phyloP scores from a whole-genome alignment of 164 flowering plant genomes.

The Stephania japonica region DNA sequence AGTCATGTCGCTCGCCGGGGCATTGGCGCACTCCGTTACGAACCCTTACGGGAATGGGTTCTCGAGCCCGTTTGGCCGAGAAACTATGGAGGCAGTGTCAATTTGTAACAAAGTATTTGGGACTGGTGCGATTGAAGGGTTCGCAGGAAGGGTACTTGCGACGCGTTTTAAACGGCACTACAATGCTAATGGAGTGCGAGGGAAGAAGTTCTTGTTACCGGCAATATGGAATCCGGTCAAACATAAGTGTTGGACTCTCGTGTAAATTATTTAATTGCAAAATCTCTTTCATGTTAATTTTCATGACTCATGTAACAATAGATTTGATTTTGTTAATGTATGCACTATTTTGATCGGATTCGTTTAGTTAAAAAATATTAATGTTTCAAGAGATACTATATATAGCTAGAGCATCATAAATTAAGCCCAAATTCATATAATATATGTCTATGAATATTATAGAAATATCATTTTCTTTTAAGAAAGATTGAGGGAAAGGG shows the following conservation, averaged over 20 bases:
- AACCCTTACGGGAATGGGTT: constrained; percentile 35
- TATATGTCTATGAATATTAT: too few relatives aligned
- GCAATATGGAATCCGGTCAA: constrained; percentile 41
- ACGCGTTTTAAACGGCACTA: constrained; percentile 34
- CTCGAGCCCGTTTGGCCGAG: neutral
- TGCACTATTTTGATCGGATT: too few relatives aligned
- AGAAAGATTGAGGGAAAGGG: too few relatives aligned
- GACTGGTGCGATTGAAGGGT: constrained; percentile 30
- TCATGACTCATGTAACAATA: too few relatives aligned
- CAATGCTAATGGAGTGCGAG: constrained; percentile 33
- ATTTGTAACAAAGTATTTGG: constrained; percentile 33
- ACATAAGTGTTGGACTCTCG: constrained; percentile 31
- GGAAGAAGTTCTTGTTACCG: constrained; percentile 42
- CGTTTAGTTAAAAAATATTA: too few relatives aligned
- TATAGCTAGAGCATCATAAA: too few relatives aligned
- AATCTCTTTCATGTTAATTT: too few relatives aligned
- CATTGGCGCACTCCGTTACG: constrained; percentile 32
- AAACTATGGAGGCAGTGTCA: constrained; percentile 20
- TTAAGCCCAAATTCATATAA: too few relatives aligned
- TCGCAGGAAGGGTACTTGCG: constrained; percentile 31
- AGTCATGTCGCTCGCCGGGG: constrained; percentile 30
- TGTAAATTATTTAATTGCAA: constrained; percentile 12
- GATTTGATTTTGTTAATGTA: too few relatives aligned
- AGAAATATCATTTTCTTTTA: too few relatives aligned
- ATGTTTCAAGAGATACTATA: too few relatives aligned